phyloP scores from a whole-genome alignment of 768 basidiomycete genomes.

The Leccinum variicolor region DNA sequence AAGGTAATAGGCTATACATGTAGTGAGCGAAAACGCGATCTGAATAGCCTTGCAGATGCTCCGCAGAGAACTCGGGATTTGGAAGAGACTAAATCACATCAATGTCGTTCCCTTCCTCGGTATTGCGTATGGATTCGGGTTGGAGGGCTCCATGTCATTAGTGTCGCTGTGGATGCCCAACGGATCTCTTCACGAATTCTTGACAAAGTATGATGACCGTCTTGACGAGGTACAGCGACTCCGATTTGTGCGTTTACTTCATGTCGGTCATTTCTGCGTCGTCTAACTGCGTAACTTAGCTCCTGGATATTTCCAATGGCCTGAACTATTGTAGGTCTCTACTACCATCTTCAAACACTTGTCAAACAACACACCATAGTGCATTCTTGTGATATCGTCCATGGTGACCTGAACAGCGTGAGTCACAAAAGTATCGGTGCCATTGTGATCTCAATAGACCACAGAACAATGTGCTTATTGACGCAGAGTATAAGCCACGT shows the following conservation, averaged over 20 bases:
- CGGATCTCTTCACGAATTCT: not conserved
- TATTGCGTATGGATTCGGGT: not conserved
- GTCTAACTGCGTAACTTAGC: not conserved
- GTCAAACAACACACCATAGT: not conserved
- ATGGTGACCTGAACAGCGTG: not conserved
- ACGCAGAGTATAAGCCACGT: not conserved
- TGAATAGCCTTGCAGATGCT: not conserved
- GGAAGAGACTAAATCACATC: not conserved
- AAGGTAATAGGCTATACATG: not conserved
- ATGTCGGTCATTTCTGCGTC: not conserved
- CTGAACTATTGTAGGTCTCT: not conserved
- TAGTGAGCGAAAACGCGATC: not conserved
- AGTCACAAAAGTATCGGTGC: not conserved
- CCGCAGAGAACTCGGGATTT: not conserved
- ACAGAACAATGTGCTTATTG: conserved; percentile 4
- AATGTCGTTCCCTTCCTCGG: not conserved
- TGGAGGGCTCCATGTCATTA: not conserved
- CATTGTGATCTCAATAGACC: not conserved
- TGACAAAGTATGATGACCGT: not conserved
- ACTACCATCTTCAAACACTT: not conserved
- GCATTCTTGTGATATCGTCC: not conserved
- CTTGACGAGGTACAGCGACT: not conserved
- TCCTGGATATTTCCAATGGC: not conserved
- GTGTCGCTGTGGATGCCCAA: not conserved
- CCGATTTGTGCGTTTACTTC: not conserved